phyloP scores from a whole-genome alignment of 2,329 filamentous ascomycete species.

The Epichloe scottii region DNA sequence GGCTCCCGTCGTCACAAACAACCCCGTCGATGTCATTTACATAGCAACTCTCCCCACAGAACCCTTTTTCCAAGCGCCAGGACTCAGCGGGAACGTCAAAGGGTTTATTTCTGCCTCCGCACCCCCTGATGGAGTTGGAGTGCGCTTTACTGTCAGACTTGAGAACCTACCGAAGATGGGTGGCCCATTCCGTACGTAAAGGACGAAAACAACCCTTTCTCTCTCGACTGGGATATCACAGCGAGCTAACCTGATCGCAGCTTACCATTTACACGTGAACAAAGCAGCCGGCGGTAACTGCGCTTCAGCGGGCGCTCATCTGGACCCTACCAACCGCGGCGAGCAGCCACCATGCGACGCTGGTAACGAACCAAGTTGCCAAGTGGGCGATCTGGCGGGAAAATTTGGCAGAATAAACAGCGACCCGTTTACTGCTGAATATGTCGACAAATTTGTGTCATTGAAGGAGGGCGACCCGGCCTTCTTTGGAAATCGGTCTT shows the following conservation, averaged over 20 bases:
- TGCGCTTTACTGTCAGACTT: conserved; percentile 42
- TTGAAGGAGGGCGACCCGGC: conserved; percentile 35
- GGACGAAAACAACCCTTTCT: not conserved
- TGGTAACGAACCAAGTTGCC: conserved; percentile 47
- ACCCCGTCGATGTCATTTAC: conserved; percentile 40
- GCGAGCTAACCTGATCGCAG: conserved; percentile 23
- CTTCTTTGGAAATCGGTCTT: conserved; percentile 53
- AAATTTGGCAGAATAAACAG: conserved; percentile 53
- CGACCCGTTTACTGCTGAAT: conserved; percentile 36
- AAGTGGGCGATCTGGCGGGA: conserved; percentile 65
- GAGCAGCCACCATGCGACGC: conserved; percentile 50
- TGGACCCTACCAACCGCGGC: conserved; percentile 57
- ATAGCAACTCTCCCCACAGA: conserved; percentile 42
- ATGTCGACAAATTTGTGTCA: conserved; percentile 44
- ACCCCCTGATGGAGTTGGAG: conserved; percentile 37
- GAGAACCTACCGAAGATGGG: conserved; percentile 44
- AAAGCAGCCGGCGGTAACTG: conserved; percentile 58
- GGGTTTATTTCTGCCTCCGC: conserved; percentile 38
- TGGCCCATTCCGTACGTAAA: conserved; percentile 47
- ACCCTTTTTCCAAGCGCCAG: conserved; percentile 39
- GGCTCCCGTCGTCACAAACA: conserved; percentile 40
- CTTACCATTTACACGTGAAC: conserved; percentile 59
- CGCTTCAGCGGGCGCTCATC: conserved; percentile 51
- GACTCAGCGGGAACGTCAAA: conserved; percentile 28
- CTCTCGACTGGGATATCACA: not conserved